Conservation (phyloP, 257 asterid genomes). For the Solanum neorickii region DNA sequence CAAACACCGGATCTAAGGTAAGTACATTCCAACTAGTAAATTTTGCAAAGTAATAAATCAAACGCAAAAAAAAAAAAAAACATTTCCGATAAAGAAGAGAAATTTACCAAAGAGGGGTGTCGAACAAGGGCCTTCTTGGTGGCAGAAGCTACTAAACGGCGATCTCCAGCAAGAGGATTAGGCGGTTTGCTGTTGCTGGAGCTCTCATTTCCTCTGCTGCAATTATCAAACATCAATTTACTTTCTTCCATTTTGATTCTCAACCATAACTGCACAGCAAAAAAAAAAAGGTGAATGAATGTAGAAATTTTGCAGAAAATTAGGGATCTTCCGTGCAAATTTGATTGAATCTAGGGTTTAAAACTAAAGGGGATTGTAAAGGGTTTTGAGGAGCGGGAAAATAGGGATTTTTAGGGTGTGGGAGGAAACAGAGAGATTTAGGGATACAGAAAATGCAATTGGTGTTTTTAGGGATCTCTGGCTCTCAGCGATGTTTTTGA, state of each 20-base stretch:
- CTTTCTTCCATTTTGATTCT: constrained; percentile 71
- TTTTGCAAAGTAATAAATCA: not conserved
- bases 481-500: not conserved
- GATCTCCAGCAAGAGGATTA: constrained; percentile 30
- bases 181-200: constrained; percentile 74
- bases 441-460: not conserved
- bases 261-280: constrained; percentile 34
- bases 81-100: not conserved
- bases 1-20: not conserved
- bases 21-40: not conserved
- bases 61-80: too few relatives aligned
- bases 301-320: not conserved
- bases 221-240: constrained; percentile 31
- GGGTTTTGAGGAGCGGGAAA: not conserved
- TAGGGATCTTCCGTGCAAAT: not conserved
- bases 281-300: not conserved
- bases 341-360: not conserved
- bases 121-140: constrained; percentile 44
- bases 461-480: not conserved
- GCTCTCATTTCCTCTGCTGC: constrained; percentile 28
- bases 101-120: constrained; percentile 59
- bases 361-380: not conserved
- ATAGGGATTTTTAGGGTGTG: not conserved
- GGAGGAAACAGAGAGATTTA: not conserved
- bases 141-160: constrained; percentile 20